A percentile compares a stretch with the other conserved stretches of the same genome.
phyloP scores from a whole-genome alignment of 139 green algal genomes.

The Chlorella sp. region DNA sequence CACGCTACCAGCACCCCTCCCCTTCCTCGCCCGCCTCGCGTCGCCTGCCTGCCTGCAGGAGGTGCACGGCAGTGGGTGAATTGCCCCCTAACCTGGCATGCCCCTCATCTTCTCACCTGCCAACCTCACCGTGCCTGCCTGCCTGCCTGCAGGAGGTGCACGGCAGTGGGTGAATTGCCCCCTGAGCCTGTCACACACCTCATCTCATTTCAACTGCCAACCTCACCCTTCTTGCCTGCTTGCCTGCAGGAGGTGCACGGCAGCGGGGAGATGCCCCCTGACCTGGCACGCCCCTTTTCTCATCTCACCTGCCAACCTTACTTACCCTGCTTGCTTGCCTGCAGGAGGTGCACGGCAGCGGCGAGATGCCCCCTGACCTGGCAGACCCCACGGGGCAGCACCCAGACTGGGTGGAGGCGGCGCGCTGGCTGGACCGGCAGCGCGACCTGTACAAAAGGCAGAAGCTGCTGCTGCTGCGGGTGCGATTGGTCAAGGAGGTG shows the following conservation, averaged over 20 bases:
- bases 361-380: conserved; percentile 24
- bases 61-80: conserved; percentile 29
- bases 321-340: neutral
- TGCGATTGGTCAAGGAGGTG: conserved; percentile 36
- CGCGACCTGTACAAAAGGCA: conserved; percentile 38
- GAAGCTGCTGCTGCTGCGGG: conserved; percentile 37
- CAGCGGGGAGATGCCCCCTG: neutral
- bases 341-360: conserved; percentile 40
- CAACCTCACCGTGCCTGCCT: neutral
- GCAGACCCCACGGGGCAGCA: neutral
- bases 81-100: neutral
- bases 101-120: neutral
- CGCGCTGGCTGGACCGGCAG: conserved; percentile 39
- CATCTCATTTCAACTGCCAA: neutral
- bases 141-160: conserved; percentile 25
- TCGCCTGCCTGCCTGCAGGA: conserved; percentile 7
- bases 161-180: conserved; percentile 6
- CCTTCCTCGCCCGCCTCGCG: neutral
- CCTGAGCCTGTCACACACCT: neutral
- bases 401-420: conserved; percentile 34
- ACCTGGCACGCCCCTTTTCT: neutral
- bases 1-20: neutral
- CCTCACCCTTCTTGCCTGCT: neutral
- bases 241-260: conserved; percentile 33
- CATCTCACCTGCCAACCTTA: neutral